These are phyloP conservation scores for Dipodascopsis tothii DNA, from an alignment of 805 yeast species.

Conservation along the genomic window DNA sequence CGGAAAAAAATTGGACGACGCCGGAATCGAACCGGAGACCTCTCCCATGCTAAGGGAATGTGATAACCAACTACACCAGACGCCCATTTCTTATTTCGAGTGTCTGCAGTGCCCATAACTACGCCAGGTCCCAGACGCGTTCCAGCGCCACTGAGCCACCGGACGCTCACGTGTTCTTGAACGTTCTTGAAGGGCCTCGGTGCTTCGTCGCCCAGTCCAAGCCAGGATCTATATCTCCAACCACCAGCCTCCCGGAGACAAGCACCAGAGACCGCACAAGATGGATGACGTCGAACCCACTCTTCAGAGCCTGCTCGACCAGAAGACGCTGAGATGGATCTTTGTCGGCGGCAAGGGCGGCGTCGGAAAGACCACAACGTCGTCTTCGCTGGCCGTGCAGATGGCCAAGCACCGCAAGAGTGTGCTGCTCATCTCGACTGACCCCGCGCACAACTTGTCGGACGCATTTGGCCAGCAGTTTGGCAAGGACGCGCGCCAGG, in stretches of 20 bases:
- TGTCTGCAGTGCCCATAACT: too few relatives aligned
- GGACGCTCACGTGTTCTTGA: neutral
- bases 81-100: too few relatives aligned
- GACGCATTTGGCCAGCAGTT: slow-evolving; percentile 98
- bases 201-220: too few relatives aligned
- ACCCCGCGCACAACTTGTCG: slow-evolving; percentile 95
- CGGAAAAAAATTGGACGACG: neutral
- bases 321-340: slow-evolving; percentile 73
- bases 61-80: neutral
- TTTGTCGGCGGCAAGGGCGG: slow-evolving; percentile 99
- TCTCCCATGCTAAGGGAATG: neutral
- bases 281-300: slow-evolving; percentile 34
- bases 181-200: neutral
- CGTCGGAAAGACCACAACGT: slow-evolving; percentile 97
- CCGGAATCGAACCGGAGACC: neutral
- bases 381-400: slow-evolving; percentile 91
- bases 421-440: slow-evolving; percentile 86
- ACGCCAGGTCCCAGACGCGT: too few relatives aligned
- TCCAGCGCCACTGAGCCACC: too few relatives aligned
- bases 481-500: slow-evolving; percentile 91
- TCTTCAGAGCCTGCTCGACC: slow-evolving; percentile 37
- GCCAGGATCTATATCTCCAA: too few relatives aligned
- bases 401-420: slow-evolving; percentile 78
- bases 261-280: too few relatives aligned
- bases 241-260: too few relatives aligned